A percentile compares a stretch with the other conserved stretches of the same genome.
phyloP scores from a whole-genome alignment of 1,139 yeast species.

The Nakaseomyces nivariensis region DNA sequence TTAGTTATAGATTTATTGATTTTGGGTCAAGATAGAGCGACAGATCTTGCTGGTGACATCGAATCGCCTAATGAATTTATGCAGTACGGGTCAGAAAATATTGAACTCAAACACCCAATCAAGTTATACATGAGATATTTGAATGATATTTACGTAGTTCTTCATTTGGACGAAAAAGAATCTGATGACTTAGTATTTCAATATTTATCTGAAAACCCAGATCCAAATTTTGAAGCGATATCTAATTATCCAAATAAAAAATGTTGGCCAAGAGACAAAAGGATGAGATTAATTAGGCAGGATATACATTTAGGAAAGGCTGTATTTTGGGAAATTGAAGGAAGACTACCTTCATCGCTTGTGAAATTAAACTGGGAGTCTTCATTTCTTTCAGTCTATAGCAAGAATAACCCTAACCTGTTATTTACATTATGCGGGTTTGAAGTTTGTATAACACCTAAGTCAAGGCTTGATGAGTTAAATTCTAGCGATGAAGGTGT shows the following conservation, averaged over 20 bases:
- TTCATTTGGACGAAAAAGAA: conserved; percentile 65
- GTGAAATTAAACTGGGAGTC: conserved; percentile 73
- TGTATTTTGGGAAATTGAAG: conserved; percentile 79
- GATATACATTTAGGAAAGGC: conserved; percentile 93
- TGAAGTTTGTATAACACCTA: conserved; percentile 83
- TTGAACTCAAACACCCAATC: conserved; percentile 64
- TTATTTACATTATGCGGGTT: conserved; percentile 91
- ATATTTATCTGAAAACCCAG: conserved; percentile 75
- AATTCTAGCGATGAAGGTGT: conserved; percentile 63
- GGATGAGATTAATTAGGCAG: conserved; percentile 84
- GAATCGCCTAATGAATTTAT: conserved; percentile 66
- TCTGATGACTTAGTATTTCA: conserved; percentile 69
- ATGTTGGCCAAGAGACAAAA: conserved; percentile 90
- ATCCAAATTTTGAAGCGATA: conserved; percentile 80
- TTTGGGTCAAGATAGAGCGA: conserved; percentile 79
- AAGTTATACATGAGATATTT: conserved; percentile 73
- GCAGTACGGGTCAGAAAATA: conserved; percentile 50
- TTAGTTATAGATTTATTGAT: conserved; percentile 71
- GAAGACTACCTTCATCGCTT: conserved; percentile 68
- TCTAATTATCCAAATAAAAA: conserved; percentile 80
- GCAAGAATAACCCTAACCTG: conserved; percentile 80
- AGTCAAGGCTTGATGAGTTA: conserved; percentile 43
- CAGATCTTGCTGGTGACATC: conserved; percentile 75
- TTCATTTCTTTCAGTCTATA: conserved; percentile 78
- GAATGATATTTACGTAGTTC: conserved; percentile 71